Conservation (phyloP, 2,329 filamentous ascomycete genomes). For the Chrysoporthe deuterocubensis region DNA sequence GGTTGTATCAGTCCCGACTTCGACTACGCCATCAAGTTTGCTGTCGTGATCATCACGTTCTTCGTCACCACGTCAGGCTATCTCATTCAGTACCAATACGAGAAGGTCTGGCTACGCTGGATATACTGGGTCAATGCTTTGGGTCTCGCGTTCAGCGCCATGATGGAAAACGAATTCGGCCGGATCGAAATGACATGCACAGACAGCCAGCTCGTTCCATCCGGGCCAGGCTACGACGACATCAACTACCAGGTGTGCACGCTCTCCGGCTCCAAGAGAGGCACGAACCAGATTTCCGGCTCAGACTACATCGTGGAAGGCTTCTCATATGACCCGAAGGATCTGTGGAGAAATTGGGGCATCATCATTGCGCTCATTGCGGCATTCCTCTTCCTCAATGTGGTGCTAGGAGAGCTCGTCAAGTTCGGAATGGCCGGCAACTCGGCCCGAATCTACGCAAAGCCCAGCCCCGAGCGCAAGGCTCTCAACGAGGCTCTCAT, state of each 20-base stretch:
- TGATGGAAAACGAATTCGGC: conserved; percentile 89
- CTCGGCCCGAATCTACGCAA: conserved; percentile 75
- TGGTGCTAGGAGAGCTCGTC: conserved; percentile 77
- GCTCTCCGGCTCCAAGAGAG: conserved; percentile 70
- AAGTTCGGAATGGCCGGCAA: conserved; percentile 82
- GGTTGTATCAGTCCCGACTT: conserved; percentile 80
- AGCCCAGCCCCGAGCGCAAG: conserved; percentile 69
- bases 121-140: conserved; percentile 78
- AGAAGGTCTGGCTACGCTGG: conserved; percentile 80
- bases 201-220: conserved; percentile 69
- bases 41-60: conserved; percentile 78
- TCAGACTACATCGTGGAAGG: conserved; percentile 68
- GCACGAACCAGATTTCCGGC: conserved; percentile 67
- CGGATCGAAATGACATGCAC: conserved; percentile 71
- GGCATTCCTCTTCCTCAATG: conserved; percentile 76
- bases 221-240: conserved; percentile 70
- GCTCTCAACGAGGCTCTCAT: conserved; percentile 66
- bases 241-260: conserved; percentile 82
- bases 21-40: conserved; percentile 83
- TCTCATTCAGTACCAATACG: conserved; percentile 76
- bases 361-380: conserved; percentile 78
- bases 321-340: conserved; percentile 67
- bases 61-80: conserved; percentile 83
- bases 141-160: conserved; percentile 72
- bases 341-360: conserved; percentile 84